A percentile compares a stretch with the other conserved stretches of the same genome.
Conservation (phyloP, 129 eudicot genomes). For the Flaveria robusta region DNA sequence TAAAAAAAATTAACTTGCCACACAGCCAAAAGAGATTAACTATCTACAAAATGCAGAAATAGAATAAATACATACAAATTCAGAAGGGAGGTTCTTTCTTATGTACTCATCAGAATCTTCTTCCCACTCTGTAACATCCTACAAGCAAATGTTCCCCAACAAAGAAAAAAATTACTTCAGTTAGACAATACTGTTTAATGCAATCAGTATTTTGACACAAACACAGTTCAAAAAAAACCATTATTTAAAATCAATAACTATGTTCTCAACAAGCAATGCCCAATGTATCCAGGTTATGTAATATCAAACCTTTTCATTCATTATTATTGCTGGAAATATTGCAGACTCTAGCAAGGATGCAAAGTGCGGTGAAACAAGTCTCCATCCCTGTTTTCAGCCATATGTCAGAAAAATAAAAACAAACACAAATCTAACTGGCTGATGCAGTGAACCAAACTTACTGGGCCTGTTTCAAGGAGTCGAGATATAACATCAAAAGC, state of each 20-base stretch:
- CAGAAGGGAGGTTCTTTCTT: conserved; percentile 75
- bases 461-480: conserved; percentile 84
- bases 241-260: not conserved
- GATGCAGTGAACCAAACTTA: conserved; percentile 36
- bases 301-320: conserved; percentile 63
- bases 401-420: not conserved
- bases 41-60: not conserved
- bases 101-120: conserved; percentile 82
- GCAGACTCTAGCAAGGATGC: conserved; percentile 67
- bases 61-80: conserved; percentile 43
- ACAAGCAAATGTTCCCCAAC: conserved; percentile 21
- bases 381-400: conserved; percentile 66
- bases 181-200: conserved; percentile 14
- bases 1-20: not conserved
- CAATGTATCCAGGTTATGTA: conserved; percentile 7
- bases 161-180: conserved; percentile 12
- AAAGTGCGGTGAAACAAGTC: conserved; percentile 80
- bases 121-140: conserved; percentile 83
- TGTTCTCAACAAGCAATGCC: conserved; percentile 4
- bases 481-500: conserved; percentile 81
- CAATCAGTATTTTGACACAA: conserved; percentile 1
- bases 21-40: not conserved
- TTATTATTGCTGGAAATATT: conserved; percentile 60
- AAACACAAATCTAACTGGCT: conserved; percentile 13
- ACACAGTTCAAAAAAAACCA: not conserved